These are phyloP conservation scores for Leishmania major DNA, from an alignment of 208 protist species.

Conservation along the genomic window DNA sequence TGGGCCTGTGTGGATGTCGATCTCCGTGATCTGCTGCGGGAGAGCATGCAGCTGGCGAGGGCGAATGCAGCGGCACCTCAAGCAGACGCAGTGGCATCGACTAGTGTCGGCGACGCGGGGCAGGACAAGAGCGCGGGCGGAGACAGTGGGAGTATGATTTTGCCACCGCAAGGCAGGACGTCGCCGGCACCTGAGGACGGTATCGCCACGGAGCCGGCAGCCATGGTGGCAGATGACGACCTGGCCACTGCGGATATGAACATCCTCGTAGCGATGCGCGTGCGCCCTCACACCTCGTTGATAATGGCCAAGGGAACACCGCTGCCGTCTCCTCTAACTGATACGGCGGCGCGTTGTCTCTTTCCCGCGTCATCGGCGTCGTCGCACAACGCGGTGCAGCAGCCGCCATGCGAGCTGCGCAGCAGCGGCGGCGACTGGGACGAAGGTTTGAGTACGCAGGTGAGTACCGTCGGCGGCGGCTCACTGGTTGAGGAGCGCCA, in stretches of 20 bases:
- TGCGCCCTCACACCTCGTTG: slow-evolving; percentile 37
- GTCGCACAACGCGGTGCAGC: background rate
- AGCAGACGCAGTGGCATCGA: background rate
- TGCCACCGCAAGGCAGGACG: background rate
- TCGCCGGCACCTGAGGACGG: background rate
- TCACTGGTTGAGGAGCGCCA: background rate
- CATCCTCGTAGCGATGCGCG: slow-evolving; percentile 47
- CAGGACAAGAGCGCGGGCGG: background rate
- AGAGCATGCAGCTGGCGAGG: background rate
- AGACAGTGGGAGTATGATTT: background rate
- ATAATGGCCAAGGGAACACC: background rate
- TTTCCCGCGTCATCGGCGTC: background rate
- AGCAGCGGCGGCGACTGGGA: background rate
- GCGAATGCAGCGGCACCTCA: background rate
- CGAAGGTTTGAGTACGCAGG: background rate
- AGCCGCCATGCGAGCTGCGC: background rate
- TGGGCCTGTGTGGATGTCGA: slow-evolving; percentile 5
- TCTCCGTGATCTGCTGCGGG: slow-evolving; percentile 1
- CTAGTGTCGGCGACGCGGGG: background rate
- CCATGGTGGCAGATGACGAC: background rate
- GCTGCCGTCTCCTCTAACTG: background rate
- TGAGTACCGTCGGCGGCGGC: background rate
- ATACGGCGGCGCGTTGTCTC: background rate
- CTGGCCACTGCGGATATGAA: slow-evolving; percentile 4
- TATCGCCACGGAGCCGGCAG: background rate